Evolutionary conservation across 2,329 filamentous ascomycete genomes (phyloP).

Genomic region (Fusarium sororula): DNA sequence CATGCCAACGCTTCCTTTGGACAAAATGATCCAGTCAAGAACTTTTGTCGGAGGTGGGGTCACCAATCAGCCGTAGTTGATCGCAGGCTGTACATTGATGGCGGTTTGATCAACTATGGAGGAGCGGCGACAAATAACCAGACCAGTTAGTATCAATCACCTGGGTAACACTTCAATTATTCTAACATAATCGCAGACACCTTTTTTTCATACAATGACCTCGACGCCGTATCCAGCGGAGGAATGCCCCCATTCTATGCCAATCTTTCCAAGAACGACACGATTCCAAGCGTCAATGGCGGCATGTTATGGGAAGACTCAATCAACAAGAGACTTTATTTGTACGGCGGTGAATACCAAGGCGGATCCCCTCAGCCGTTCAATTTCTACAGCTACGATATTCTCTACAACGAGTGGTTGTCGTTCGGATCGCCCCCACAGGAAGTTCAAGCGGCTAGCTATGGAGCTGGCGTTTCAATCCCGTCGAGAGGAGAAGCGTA

Average conservation of each 20-base stretch:
- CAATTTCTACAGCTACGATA: slow-evolving; percentile 2
- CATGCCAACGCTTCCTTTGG: neutral
- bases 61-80: slow-evolving; percentile 2
- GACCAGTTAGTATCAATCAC: neutral
- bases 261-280: neutral
- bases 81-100: slow-evolving; percentile 1
- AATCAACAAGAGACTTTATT: neutral
- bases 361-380: neutral
- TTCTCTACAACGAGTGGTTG: slow-evolving; percentile 1
- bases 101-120: neutral
- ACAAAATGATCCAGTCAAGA: neutral
- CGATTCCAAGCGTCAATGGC: neutral
- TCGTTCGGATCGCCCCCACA: neutral
- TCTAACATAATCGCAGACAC: neutral
- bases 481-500: slow-evolving; percentile 1
- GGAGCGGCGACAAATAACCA: neutral
- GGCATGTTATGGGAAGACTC: slow-evolving; percentile 12
- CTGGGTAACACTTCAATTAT: too few relatives aligned
- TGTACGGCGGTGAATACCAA: neutral
- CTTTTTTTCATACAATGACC: neutral
- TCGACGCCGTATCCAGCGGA: neutral
- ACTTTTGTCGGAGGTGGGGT: slow-evolving; percentile 1
- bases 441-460: neutral
- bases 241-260: neutral
- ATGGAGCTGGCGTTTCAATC: neutral